phyloP scores from a whole-genome alignment of 306 rosid genomes.

The Citrullus amarus region DNA sequence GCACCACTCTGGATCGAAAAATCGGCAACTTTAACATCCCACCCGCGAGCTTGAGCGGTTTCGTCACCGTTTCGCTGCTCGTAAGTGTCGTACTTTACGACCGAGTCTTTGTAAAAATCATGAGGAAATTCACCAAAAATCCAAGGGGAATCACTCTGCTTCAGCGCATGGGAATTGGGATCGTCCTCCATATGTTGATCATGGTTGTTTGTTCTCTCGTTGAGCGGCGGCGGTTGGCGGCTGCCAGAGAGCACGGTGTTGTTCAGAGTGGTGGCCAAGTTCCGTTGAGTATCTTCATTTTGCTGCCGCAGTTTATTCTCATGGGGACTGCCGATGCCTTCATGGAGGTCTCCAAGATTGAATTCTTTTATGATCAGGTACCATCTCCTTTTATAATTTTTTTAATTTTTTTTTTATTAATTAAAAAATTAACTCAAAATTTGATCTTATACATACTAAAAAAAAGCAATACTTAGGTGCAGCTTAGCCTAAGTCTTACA shows the following conservation, averaged over 20 bases:
- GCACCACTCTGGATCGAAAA: conserved; percentile 11
- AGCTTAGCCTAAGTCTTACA: no score
- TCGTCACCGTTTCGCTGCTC: conserved; percentile 18
- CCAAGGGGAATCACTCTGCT: conserved; percentile 20
- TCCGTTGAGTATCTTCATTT: conserved; percentile 14
- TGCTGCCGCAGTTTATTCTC: conserved; percentile 16
- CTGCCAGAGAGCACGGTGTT: not conserved
- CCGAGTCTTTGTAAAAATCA: conserved; percentile 10
- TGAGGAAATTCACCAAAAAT: conserved; percentile 10
- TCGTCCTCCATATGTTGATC: conserved; percentile 9
- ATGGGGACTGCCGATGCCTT: conserved; percentile 17
- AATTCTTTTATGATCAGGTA: conserved; percentile 19
- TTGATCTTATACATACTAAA: no score
- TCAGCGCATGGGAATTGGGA: conserved; percentile 15
- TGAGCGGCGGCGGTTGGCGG: conserved; percentile 3
- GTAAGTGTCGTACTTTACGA: conserved; percentile 18
- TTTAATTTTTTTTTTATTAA: no score
- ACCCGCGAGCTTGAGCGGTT: conserved; percentile 15
- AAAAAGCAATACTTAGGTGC: no score
- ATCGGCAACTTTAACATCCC: conserved; percentile 18
- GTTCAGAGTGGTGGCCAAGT: conserved; percentile 6
- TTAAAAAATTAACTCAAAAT: no score
- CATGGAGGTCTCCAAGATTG: conserved; percentile 13
- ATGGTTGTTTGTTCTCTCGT: conserved; percentile 9
- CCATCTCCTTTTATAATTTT: no score